A percentile compares a stretch with the other conserved stretches of the same genome.
Evolutionary conservation across 768 basidiomycete genomes (phyloP).

Genomic region (Myochromella boudieri): DNA sequence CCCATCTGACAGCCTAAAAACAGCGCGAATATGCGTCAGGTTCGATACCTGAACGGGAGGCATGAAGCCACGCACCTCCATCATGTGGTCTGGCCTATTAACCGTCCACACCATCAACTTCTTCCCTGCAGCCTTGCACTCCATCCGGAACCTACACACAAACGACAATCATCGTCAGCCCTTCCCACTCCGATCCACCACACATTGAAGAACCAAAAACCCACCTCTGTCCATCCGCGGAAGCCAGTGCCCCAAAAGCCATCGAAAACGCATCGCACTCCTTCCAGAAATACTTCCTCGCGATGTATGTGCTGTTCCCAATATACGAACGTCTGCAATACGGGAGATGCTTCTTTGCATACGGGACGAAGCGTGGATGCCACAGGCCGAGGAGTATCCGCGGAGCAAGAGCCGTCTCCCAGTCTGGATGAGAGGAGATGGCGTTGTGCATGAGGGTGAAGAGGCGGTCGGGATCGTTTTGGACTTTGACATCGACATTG

Average conservation of each 20-base stretch:
- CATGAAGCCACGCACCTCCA: slow-evolving; percentile 62
- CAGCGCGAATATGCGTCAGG: background rate
- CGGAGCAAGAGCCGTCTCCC: slow-evolving; percentile 76
- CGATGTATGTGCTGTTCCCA: slow-evolving; percentile 66
- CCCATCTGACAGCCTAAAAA: slow-evolving; percentile 74
- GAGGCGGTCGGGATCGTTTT: slow-evolving; percentile 87
- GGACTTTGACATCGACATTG: slow-evolving; percentile 92
- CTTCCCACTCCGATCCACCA: background rate
- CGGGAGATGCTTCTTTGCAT: slow-evolving; percentile 74
- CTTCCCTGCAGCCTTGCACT: slow-evolving; percentile 81
- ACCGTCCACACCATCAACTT: slow-evolving; percentile 96
- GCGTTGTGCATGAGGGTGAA: slow-evolving; percentile 75
- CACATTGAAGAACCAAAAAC: slow-evolving; percentile 22
- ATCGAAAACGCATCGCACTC: slow-evolving; percentile 87
- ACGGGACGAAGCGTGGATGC: slow-evolving; percentile 87
- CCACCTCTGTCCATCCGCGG: slow-evolving; percentile 72
- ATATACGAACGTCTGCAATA: slow-evolving; percentile 88
- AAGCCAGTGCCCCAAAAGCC: slow-evolving; percentile 68
- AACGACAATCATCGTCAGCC: background rate
- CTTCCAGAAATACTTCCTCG: slow-evolving; percentile 87
- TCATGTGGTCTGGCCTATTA: slow-evolving; percentile 85
- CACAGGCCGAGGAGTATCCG: slow-evolving; percentile 81
- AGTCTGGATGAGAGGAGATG: slow-evolving; percentile 63
- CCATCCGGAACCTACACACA: slow-evolving; percentile 64
- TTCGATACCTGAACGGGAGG: background rate